Evolutionary conservation across 2,329 filamentous ascomycete genomes (phyloP), one percentile per base, ranked within the genome.

Genomic region (Grosmannia huntii): DNA sequence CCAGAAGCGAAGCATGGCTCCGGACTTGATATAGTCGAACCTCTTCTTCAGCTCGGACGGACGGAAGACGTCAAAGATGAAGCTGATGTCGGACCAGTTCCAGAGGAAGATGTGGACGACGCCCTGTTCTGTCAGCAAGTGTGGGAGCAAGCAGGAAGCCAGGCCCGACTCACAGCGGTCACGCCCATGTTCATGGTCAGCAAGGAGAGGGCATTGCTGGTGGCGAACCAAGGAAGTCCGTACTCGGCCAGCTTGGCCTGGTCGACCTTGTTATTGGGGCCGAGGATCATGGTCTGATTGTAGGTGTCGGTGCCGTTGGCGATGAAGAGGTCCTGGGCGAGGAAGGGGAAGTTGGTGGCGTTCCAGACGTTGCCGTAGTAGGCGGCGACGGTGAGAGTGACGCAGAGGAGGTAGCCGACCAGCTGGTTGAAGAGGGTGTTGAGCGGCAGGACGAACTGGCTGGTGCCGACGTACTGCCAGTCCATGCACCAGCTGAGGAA

Each of bases 181-280:
- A 76, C 67, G 3, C 70, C 74, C 62, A 76, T 69, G 61, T 78
- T 79, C 4, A 69, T 69, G 2, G 70, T 70, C 36, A 78, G 66
- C 16, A 77, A 65, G 59, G 73, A 71, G 7, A 67, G 59, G 14
- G 70, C 64, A 59, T 77, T 69, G n/a, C 69, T 66, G 0, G 69
- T 65, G 10, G 76, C 67, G 28, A 79, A 65, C 55, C 65, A 75
- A 0, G 76, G 76, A 6, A 74, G 60, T 9, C 75, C 75, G 50
- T 69, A 61, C 6, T 63, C 60, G 0, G 67, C 66, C 0, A 78
- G 64, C 6, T 65, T 64, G 5, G 58, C 62, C 2, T 62, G n/a
- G 58, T 75, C 68, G 44, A 77, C 68, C n/a, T 69, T 65, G 58
- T 70, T 68, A 4, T 73, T 64, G 5, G 64, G 57, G 50, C 72